Base-by-base conservation (phyloP, 2,329 filamentous ascomycete species). In the Colletotrichum lupini region DNA sequence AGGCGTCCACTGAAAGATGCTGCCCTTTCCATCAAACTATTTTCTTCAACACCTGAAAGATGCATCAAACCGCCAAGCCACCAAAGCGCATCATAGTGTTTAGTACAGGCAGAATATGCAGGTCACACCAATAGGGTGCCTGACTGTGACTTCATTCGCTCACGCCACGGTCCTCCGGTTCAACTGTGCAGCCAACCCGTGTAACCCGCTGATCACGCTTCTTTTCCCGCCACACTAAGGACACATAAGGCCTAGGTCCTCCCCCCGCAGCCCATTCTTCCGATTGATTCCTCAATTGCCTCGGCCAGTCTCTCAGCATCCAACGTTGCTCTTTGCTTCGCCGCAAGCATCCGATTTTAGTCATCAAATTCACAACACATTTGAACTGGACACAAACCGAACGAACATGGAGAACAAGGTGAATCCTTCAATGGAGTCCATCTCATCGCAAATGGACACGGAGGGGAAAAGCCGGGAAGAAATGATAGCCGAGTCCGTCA, bases 401-500 rank as follows among this genome's bases (percentile, higher is more conserved):
- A 5, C 2, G 9, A 65, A 6, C 7, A 37, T 52, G 46, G 35
- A 42, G 1, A 37, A 60, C 32, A 63, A 42, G 14, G n/a, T 60
- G 14, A 26, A 9, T 4, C n/a, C 32, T 22, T 6, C 22, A 2
- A 57, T 49, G 37, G n/a, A 28, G n/a, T 6, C 59, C 4, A 55
- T 46, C 7, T n/a, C 53, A 37, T 42, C 60, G 22, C 46, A 62
- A 12, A n/a, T 35, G 5, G 49, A 49, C 5, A 16, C 61, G 16
- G 67, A 65, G 0, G 67, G 70, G 42, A 65, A 61, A 49, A 73
- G 55, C 30, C 70, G 70, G 22, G 70, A 73, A 30, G 60, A 35
- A 5, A 66, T 73, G 60, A 73, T 73, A 32, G 67, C 67, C 19
- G 70, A 73, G 14, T 49, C 67, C 28, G 14, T 70, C 19, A 61